Base-by-base conservation (phyloP, 768 basidiomycete species). In the Clitopilus passeckerianus region DNA sequence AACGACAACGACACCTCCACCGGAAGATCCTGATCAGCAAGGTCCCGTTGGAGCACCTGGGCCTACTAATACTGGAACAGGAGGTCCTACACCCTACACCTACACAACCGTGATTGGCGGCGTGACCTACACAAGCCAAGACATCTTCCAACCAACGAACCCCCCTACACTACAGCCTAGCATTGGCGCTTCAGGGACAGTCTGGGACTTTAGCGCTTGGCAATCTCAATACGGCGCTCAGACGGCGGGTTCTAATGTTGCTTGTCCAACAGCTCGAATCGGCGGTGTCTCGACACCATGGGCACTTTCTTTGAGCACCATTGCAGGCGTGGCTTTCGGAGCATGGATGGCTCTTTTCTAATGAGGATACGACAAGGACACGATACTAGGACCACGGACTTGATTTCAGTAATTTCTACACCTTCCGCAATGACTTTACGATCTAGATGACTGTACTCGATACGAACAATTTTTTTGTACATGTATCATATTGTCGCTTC, bases 41-140 rank as follows among this genome's bases (percentile, higher is more conserved):
- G 85, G 84, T 0, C 84, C 86, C 2, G 86, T 89, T 0, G 87
- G 79, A 6, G 78, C 81, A 62, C 84, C 85, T 22, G 75, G 66
- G 2, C 30, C 79, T 5, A 74, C 71, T 23, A 70, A 68, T 1
- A 69, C 63, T 20, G 66, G 71, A 1, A 74, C 82, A 33, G 77
- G 78, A 6, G 82, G 77, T 1, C 76, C 77, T 27, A 84, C 80
- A 0, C 80, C 80, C 0, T 85, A 74, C 65, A 68, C 68, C 1
- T 84, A 83, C 61, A 83, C 81, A 30, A 85, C 83, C 0, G 72
- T 77, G 35, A 63, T 79, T 24, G 64, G 68, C 56, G 77, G 77
- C 24, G 72, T 70, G 23, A 73, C 74, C 1, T 68, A 59, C 12
- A 68, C 65, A 6, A 23, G 77, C n/a, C 62, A 64, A 6, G 78